Evolutionary conservation across 2,329 filamentous ascomycete species (phyloP).

Genomic region (Pestalotiopsis sp.): DNA sequence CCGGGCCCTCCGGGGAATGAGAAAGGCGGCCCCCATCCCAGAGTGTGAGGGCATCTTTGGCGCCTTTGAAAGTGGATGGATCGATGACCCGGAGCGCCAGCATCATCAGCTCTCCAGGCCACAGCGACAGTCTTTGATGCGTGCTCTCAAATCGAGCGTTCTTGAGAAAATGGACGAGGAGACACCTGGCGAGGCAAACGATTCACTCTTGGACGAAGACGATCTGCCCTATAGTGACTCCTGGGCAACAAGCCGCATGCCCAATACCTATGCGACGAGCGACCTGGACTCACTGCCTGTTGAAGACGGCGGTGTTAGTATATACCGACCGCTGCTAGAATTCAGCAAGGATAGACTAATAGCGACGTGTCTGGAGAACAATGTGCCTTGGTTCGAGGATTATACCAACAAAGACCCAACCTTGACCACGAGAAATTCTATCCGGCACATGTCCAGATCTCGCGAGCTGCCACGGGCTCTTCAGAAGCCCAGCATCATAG

Average conservation of each 20-base stretch:
- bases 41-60: constrained; percentile 78
- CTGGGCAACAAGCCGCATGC: neutral
- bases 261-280: constrained; percentile 10
- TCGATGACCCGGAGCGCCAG: constrained; percentile 42
- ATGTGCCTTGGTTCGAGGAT: constrained; percentile 80
- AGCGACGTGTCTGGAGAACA: constrained; percentile 69
- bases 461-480: constrained; percentile 69
- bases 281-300: constrained; percentile 30
- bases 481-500: constrained; percentile 62
- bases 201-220: constrained; percentile 9
- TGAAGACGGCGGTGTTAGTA: constrained; percentile 66
- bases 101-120: constrained; percentile 27
- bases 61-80: constrained; percentile 64
- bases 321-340: constrained; percentile 68
- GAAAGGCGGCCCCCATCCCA: constrained; percentile 67
- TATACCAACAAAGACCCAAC: constrained; percentile 76
- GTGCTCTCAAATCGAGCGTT: constrained; percentile 25
- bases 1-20: constrained; percentile 74
- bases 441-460: constrained; percentile 64
- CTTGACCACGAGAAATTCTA: constrained; percentile 77
- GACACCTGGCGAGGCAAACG: constrained; percentile 15
- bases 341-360: constrained; percentile 75
- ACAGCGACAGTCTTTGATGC: constrained; percentile 24
- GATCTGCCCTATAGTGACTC: neutral
- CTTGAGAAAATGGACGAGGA: constrained; percentile 14